These are phyloP conservation scores for Phytophthora sojae DNA, from an alignment of 352 stramenopile species.

Conservation along the genomic window DNA sequence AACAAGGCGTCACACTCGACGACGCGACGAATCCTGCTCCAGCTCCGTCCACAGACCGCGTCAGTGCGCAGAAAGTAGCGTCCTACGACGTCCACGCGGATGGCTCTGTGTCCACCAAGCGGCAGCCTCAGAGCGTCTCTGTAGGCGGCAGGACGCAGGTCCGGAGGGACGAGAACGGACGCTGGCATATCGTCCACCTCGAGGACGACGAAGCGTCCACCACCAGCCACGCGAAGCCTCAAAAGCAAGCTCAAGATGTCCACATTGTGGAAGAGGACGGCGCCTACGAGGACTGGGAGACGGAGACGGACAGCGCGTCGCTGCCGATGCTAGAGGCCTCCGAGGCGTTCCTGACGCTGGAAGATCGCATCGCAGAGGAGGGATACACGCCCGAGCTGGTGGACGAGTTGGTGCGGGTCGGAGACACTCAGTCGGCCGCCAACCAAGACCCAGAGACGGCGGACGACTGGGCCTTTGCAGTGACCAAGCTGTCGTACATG, in stretches of 20 bases:
- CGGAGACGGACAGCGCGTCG: conserved; percentile 11
- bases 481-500: conserved; percentile 67
- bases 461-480: conserved; percentile 58
- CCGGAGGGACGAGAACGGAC: conserved; percentile 18
- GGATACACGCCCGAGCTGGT: conserved; percentile 54
- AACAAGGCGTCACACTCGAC: neutral
- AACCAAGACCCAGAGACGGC: conserved; percentile 20
- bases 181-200: conserved; percentile 19
- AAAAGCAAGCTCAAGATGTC: neutral
- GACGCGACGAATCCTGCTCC: conserved; percentile 7
- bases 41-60: conserved; percentile 8
- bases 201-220: neutral
- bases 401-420: conserved; percentile 40
- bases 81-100: conserved; percentile 38
- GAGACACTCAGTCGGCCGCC: neutral
- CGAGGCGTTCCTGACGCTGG: conserved; percentile 56
- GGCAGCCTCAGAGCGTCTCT: neutral
- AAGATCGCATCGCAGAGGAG: conserved; percentile 56
- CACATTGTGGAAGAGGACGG: conserved; percentile 12
- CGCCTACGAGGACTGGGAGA: conserved; percentile 12
- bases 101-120: conserved; percentile 27
- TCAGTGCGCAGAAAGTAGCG: conserved; percentile 2
- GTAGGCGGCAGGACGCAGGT: conserved; percentile 13
- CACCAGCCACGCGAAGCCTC: neutral
- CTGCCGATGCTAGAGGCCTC: conserved; percentile 42